These are phyloP conservation scores for Cryptosporidium meleagridis DNA, from an alignment of 169 alveolate genomes.

Conservation along the genomic window DNA sequence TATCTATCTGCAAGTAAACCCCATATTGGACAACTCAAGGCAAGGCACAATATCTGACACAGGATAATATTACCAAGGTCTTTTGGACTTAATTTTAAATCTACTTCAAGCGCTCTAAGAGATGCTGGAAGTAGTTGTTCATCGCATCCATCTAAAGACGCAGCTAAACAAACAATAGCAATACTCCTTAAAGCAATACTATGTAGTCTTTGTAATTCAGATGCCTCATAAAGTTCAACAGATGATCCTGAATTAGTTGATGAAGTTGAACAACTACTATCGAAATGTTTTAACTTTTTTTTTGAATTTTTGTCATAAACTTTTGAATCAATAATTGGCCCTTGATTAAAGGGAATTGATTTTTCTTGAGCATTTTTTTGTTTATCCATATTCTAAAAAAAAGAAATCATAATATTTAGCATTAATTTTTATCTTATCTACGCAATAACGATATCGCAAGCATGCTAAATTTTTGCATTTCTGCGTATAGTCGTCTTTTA, in stretches of 20 bases:
- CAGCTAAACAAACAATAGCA: constrained; percentile 86
- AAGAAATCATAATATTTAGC: constrained; percentile 13
- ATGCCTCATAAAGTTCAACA: constrained; percentile 51
- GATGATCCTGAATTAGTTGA: constrained; percentile 56
- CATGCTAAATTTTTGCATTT: constrained; percentile 35
- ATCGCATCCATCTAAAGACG: constrained; percentile 90
- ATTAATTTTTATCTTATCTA: not conserved
- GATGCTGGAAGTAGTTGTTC: constrained; percentile 90
- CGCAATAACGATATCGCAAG: constrained; percentile 69
- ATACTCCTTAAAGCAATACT: constrained; percentile 71
- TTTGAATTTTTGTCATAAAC: not conserved
- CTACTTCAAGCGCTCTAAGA: constrained; percentile 89
- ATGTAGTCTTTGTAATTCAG: constrained; percentile 57
- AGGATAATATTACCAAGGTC: constrained; percentile 85
- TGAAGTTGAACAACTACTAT: constrained; percentile 12
- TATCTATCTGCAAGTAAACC: constrained; percentile 88
- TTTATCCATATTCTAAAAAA: constrained; percentile 33
- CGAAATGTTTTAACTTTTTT: not conserved
- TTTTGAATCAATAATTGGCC: not conserved
- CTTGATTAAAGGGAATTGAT: not conserved
- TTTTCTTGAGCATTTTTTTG: constrained; percentile 1
- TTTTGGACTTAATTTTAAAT: constrained; percentile 86
- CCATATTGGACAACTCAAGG: constrained; percentile 89
- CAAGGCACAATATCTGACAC: constrained; percentile 87
- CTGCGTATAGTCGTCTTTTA: constrained; percentile 56